Base-by-base conservation (phyloP, 306 rosid genomes). In the Vachellia pachyceras region DNA sequence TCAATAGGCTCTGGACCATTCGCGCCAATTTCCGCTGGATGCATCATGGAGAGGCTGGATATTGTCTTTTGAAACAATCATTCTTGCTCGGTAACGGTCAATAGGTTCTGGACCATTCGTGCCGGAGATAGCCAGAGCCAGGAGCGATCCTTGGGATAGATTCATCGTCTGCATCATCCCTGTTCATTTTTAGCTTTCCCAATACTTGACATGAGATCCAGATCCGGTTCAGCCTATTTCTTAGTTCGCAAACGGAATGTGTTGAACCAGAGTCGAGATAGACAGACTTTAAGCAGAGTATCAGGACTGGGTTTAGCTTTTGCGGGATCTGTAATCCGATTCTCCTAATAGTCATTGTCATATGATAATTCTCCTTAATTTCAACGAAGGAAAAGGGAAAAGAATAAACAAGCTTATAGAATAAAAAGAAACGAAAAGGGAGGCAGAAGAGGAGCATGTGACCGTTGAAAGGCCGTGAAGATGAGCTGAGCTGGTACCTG, bases 401-500 rank as follows among this genome's bases (percentile, higher is more conserved):
- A 7, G 25, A 18, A 54, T 6, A 0, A 55, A 18, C 0, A 4
- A 55, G 5, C 5, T 0, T 15, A 37, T 11, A 13, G 29, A 29
- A 25, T 61, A 2, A n/a, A n/a, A n/a, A 13, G 5, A 61, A 29
- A n/a, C n/a, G 66, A 58, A 61, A 61, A 61, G 39, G 0, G 41
- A 25, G 40, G 18, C 35, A 22, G 17, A 29, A 12, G 25, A 71
- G 79, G 18, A n/a, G 50, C 13, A 73, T 8, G 10, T 3, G 69
- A 60, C 71, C 72, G 88, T 74, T 14, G 1, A 36, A 20, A 76
- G 50, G 65, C n/a, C n/a, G n/a, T n/a, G 7, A 80, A n/a, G 54
- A 61, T 83, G 83, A 63, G 87, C 79, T 83, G 33, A 29, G 33
- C 33, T 29, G 85, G 81, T 42, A 22, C 5, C 22, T 22, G 5